A percentile compares a stretch with the other conserved stretches of the same genome.
phyloP scores from a whole-genome alignment of 2,329 filamentous ascomycete genomes.

The Neobulgaria alba region DNA sequence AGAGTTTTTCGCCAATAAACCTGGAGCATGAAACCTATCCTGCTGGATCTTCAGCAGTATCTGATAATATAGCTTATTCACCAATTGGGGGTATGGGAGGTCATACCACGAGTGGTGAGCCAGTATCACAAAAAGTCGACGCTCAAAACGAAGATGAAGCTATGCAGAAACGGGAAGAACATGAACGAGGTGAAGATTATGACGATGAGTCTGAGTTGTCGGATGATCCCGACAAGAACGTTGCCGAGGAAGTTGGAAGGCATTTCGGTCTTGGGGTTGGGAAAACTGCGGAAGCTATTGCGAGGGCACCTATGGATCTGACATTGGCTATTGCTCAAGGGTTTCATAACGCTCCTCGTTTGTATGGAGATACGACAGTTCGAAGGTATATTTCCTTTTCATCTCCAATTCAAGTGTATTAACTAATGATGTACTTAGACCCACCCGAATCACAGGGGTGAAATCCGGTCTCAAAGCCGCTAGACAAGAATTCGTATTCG shows the following conservation, averaged over 20 bases:
- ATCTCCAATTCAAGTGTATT: no score
- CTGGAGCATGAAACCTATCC: no score
- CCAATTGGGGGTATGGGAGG: slow-evolving; percentile 14
- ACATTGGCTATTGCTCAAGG: slow-evolving; percentile 56
- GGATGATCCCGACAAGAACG: slow-evolving; percentile 17
- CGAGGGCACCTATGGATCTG: slow-evolving; percentile 48
- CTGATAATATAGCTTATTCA: no score
- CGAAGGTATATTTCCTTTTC: slow-evolving; percentile 29
- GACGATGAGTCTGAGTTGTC: slow-evolving; percentile 13
- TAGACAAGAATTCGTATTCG: slow-evolving; percentile 51
- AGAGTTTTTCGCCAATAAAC: no score
- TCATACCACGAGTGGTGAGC: slow-evolving; percentile 13
- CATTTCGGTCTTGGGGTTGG: slow-evolving; percentile 24
- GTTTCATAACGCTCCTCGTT: slow-evolving; percentile 61
- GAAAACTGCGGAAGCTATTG: slow-evolving; percentile 22
- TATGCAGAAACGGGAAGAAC: neutral
- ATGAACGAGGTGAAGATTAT: neutral
- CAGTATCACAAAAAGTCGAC: slow-evolving; percentile 5
- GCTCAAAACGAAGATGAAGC: slow-evolving; percentile 1
- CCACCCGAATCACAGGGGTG: slow-evolving; percentile 55
- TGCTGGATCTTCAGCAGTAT: no score
- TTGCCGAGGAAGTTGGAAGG: slow-evolving; percentile 19
- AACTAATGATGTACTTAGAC: no score
- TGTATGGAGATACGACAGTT: slow-evolving; percentile 64
- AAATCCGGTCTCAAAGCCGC: slow-evolving; percentile 54